These are phyloP conservation scores for Russula abietina DNA, from an alignment of 768 basidiomycete species.

Conservation along the genomic window DNA sequence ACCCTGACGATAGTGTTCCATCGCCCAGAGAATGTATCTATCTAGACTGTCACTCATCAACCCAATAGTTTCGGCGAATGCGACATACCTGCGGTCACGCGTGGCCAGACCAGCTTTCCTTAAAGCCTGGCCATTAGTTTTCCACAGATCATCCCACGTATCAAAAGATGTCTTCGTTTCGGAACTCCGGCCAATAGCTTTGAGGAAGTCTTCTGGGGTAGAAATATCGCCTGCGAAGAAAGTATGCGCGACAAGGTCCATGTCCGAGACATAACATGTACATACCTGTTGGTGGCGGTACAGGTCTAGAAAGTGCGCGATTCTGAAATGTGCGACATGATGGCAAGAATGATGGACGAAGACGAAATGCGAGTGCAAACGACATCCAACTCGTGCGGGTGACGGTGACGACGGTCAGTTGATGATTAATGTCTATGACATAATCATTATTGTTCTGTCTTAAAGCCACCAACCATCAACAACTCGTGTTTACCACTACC, in stretches of 20 bases:
- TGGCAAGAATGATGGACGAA: slow-evolving; percentile 5
- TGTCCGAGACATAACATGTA: background rate
- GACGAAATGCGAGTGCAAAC: slow-evolving; percentile 1
- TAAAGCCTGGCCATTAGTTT: slow-evolving; percentile 47
- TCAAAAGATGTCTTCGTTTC: slow-evolving; percentile 60
- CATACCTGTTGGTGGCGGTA: slow-evolving; percentile 8
- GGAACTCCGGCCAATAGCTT: slow-evolving; percentile 62
- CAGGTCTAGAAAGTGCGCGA: background rate
- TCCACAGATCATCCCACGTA: slow-evolving; percentile 73
- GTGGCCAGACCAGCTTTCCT: slow-evolving; percentile 60
- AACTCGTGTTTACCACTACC: background rate
- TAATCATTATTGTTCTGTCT: background rate
- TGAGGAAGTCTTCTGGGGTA: slow-evolving; percentile 60
- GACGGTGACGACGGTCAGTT: background rate
- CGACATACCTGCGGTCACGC: slow-evolving; percentile 61
- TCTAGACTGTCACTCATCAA: background rate
- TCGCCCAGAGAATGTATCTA: slow-evolving; percentile 81
- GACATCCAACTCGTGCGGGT: background rate
- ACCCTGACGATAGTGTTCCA: slow-evolving; percentile 70
- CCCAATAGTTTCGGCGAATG: background rate
- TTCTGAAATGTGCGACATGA: slow-evolving; percentile 15
- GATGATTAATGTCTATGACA: background rate
- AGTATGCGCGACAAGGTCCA: background rate
- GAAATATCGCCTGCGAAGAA: slow-evolving; percentile 40
- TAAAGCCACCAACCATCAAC: too few species aligned